phyloP scores from a whole-genome alignment of 805 yeast genomes.

The Helenozyma baotianmanensis region DNA sequence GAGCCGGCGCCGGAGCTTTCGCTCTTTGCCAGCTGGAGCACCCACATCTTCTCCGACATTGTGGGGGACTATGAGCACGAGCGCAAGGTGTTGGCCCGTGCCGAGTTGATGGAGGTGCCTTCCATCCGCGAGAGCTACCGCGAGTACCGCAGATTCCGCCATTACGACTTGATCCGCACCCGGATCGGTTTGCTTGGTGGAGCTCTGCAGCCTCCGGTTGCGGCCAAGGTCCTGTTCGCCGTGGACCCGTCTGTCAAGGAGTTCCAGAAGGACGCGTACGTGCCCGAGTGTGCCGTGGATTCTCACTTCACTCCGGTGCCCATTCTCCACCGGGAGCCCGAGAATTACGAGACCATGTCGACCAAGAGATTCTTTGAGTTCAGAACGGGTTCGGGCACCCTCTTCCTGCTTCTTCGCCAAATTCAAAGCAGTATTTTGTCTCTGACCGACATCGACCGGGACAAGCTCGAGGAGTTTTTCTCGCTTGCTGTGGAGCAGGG shows the following conservation, averaged over 20 bases:
- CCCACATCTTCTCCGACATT: too few relatives aligned
- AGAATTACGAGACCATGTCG: too few relatives aligned
- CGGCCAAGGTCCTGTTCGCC: not conserved
- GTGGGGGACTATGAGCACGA: too few relatives aligned
- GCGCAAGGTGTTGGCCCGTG: too few relatives aligned
- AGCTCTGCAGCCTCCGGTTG: not conserved
- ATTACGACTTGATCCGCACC: constrained; percentile 9
- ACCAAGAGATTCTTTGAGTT: too few relatives aligned
- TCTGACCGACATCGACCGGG: not conserved
- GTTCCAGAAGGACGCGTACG: too few relatives aligned
- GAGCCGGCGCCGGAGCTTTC: too few relatives aligned
- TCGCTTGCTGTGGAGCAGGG: constrained; percentile 4
- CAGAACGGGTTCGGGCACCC: not conserved
- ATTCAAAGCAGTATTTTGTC: not conserved
- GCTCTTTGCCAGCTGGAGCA: too few relatives aligned
- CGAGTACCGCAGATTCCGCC: constrained; percentile 11
- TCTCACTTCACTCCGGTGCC: too few relatives aligned
- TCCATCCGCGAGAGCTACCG: constrained; percentile 2
- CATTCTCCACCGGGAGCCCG: too few relatives aligned
- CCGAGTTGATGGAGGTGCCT: constrained; percentile 2
- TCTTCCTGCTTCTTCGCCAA: not conserved
- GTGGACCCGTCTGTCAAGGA: not conserved
- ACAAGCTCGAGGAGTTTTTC: constrained; percentile 2
- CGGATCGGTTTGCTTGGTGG: not conserved
- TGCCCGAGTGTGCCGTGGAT: too few relatives aligned